Conservation (phyloP, 208 protist species). For the Crithidia acanthocephali region DNA sequence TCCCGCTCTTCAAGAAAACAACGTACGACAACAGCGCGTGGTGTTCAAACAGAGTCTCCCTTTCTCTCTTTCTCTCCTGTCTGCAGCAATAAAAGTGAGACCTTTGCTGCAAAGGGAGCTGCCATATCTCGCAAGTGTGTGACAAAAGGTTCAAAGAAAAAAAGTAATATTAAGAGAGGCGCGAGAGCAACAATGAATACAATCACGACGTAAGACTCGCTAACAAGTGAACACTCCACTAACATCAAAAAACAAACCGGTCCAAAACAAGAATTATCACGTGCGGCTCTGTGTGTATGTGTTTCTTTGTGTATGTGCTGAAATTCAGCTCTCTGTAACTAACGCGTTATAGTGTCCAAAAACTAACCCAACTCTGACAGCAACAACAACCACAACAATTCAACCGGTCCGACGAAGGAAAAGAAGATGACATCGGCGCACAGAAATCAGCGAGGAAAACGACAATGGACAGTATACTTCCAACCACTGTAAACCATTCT, state of each 20-base stretch:
- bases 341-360: not conserved
- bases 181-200: not conserved
- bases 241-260: not conserved
- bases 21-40: not conserved
- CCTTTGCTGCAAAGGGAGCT: too few species aligned
- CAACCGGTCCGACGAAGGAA: not conserved
- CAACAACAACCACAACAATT: not conserved
- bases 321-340: conserved; percentile 7
- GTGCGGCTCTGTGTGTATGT: not conserved
- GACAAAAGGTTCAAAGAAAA: too few species aligned
- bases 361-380: not conserved
- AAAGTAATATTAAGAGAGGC: not conserved
- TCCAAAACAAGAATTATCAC: not conserved
- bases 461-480: too few species aligned
- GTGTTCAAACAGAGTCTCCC: too few species aligned
- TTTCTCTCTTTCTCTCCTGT: too few species aligned
- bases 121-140: too few species aligned
- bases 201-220: not conserved
- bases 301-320: not conserved
- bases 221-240: not conserved
- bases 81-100: too few species aligned
- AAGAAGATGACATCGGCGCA: too few species aligned
- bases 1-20: too few species aligned
- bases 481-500: too few species aligned
- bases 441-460: too few species aligned